Evolutionary conservation across 805 yeast species (phyloP), one percentile per base, ranked within the genome.

Genomic region (Candida odintsovae): DNA sequence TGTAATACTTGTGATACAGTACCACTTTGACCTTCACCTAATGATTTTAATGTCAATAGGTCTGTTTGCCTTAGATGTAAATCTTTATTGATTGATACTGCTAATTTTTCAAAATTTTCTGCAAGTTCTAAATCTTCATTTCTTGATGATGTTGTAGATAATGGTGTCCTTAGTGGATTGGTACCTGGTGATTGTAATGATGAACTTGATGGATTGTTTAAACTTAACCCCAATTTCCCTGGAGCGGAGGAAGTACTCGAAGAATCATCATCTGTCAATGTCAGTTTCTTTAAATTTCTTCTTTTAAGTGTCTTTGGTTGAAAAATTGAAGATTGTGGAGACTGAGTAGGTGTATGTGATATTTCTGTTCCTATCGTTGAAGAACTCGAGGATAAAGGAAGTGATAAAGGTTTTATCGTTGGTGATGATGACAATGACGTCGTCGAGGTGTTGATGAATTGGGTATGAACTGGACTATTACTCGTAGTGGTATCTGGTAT

Each of bases 1-100:
- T 94, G 98, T 44, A 89, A 68, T 12, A 90, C 95, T 60, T 90
- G 89, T 40, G 85, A 71, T 3, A 94, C 99, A 2, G 89, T 82
- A 2, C 99, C 99, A 12, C 96, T 89, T 62, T 88, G 90, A 12
- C 99, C 99, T 25, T 88, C 76, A 10, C 99, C 99, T 43, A 94
- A 72, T 50, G 81, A 82, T 49, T 87, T 82, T 44, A 94, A 63
- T 29, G 82, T 78, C 15, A 90, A 78, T 22, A 94, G 66, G 58
- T 94, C 97, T 38, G 80, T 80, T 38, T 75, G 75, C 45, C 73
- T 72, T 41, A 82, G 70, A 43, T 75, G 72, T 35, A 76, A 65
- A 44, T 74, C 72, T 54, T 76, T 76, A 55, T 78, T 82, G 39
- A 78, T 68, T 1, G 83, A 80, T 4, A 78, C 58, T 51, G 78